Base-by-base conservation (phyloP, 371 early-diverging fungal species). In the Mortierella polycephala region DNA sequence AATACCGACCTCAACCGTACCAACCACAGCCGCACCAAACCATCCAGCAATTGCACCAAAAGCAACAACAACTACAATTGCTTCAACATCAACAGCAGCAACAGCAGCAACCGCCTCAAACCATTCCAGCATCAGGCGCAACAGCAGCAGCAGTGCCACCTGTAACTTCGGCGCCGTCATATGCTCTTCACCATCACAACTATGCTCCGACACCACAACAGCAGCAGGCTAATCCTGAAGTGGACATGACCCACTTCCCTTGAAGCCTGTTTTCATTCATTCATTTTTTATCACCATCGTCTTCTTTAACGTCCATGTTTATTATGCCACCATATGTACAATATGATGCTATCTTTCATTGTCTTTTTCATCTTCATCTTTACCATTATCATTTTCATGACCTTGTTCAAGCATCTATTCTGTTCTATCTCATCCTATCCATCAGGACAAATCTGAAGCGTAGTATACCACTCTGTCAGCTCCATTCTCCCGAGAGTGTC, bases 221-320 rank as follows among this genome's bases (percentile, higher is more conserved):
- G 7, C 75, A 69, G 44, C 64, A 64, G 52, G 70, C 63, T 12
- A 75, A 75, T 37, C 70, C 75, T n/a, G 75, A 75, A 16, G 70
- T 75, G 13, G 75, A 75, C 60, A 75, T 75, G 75, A 62, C 69
- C 49, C 21, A 75, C 56, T 75, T 75, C 40, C 75, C 75, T 12
- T 75, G 57, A 61, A 42, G 39, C 30, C 37, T 23, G 55, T 7
- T 2, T 18, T 18, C 51, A 37, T 37, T 20, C 52, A 52, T 52
- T 20, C 3, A 52, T 10, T 52, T 37, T 37, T 39, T 37, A 55
- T 55, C 37, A 55, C 2, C 6, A 52, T n/a, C 52, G 47, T 47
- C 5, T 11, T 47, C 18, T 51, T 18, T 9, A 12, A 51, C 18
- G 1, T 9, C 14, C 14, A 51, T 51, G 20, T 18, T 9, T 13